Percentiles rank a stretch among this genome's conserved stretches.
Evolutionary conservation across 2,329 filamentous ascomycete species (phyloP).

Genomic region (Amauroascus verrucosus): DNA sequence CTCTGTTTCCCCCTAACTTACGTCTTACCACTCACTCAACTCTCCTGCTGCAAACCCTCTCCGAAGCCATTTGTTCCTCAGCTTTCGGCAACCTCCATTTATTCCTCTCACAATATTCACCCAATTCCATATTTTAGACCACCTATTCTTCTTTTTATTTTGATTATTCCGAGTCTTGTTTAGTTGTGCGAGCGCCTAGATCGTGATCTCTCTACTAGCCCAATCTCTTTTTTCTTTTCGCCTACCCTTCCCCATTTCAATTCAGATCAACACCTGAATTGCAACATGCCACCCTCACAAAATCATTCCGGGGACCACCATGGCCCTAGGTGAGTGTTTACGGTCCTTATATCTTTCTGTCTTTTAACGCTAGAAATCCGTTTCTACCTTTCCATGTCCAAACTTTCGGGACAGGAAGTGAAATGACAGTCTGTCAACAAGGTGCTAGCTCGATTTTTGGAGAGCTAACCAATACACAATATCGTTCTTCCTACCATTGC

Average conservation of each 20-base stretch:
- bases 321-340: slow-evolving; percentile 2
- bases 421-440: too few species aligned
- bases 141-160: neutral
- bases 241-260: neutral
- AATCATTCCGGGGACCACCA: neutral
- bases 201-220: neutral
- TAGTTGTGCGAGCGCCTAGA: neutral
- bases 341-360: neutral
- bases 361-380: neutral
- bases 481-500: neutral
- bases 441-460: too few species aligned
- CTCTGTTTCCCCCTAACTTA: too few species aligned
- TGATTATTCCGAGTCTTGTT: neutral
- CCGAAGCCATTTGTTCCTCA: neutral
- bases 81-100: neutral
- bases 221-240: neutral
- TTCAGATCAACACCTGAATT: neutral
- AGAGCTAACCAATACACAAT: too few species aligned
- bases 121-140: neutral
- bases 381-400: neutral
- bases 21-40: neutral
- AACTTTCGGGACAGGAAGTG: too few species aligned
- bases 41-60: neutral
- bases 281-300: slow-evolving; percentile 5
- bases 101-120: neutral